Percentiles rank a stretch among this genome's conserved stretches.
phyloP scores from a whole-genome alignment of 495 filamentous ascomycete genomes.

The Neurospora sublineolata region DNA sequence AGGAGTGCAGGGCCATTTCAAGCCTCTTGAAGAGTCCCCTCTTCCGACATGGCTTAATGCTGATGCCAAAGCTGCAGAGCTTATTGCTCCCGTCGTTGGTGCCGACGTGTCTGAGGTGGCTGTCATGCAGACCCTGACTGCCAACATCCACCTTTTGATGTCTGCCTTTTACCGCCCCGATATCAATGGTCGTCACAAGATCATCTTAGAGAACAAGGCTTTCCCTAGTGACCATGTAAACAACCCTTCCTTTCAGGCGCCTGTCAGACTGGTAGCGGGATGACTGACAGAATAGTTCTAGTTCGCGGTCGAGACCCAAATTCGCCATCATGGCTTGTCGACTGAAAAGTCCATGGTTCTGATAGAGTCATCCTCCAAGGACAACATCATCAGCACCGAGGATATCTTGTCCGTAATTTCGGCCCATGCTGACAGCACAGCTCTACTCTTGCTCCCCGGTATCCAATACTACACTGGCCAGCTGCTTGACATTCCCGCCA shows the following conservation, averaged over 20 bases:
- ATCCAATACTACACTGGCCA: slow-evolving; percentile 96
- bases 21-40: slow-evolving; percentile 59
- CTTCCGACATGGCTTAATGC: slow-evolving; percentile 73
- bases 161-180: slow-evolving; percentile 79
- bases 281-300: slow-evolving; percentile 19
- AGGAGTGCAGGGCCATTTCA: slow-evolving; percentile 91
- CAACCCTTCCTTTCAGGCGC: neutral
- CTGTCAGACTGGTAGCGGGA: neutral
- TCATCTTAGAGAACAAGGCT: slow-evolving; percentile 86
- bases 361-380: slow-evolving; percentile 50
- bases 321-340: slow-evolving; percentile 61
- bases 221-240: slow-evolving; percentile 83
- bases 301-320: slow-evolving; percentile 84
- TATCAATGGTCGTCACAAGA: slow-evolving; percentile 63
- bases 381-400: slow-evolving; percentile 50
- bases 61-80: slow-evolving; percentile 56
- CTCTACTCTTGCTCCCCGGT: slow-evolving; percentile 75
- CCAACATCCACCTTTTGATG: slow-evolving; percentile 85
- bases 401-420: slow-evolving; percentile 69
- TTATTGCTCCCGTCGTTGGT: slow-evolving; percentile 80
- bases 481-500: slow-evolving; percentile 71
- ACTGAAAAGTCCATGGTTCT: slow-evolving; percentile 62
- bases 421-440: slow-evolving; percentile 61
- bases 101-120: slow-evolving; percentile 70
- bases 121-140: slow-evolving; percentile 87